Evolutionary conservation across 2,329 filamentous ascomycete genomes (phyloP).

Genomic region (Xylariales sp.): DNA sequence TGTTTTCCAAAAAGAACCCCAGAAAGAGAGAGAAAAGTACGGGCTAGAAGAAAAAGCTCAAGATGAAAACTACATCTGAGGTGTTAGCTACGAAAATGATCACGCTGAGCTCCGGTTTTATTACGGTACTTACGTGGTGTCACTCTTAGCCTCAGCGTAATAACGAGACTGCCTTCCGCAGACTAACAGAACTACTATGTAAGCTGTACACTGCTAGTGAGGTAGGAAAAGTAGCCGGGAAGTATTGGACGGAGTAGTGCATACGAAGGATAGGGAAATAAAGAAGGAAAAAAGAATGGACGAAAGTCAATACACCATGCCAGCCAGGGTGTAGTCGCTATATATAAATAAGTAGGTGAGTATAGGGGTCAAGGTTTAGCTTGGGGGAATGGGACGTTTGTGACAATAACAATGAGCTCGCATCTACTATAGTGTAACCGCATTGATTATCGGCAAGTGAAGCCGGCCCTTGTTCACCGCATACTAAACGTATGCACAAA

Average conservation of each 20-base stretch:
- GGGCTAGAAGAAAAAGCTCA: neutral
- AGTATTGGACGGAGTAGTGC: constrained; percentile 9
- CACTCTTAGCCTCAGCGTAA: neutral
- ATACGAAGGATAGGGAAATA: neutral
- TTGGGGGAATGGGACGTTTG: constrained; percentile 21
- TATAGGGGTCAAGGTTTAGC: constrained; percentile 17
- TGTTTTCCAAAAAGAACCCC: neutral
- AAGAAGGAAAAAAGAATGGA: constrained; percentile 4
- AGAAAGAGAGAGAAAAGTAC: neutral
- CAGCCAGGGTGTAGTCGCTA: constrained; percentile 22
- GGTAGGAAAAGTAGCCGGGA: neutral
- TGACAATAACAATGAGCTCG: constrained; percentile 9
- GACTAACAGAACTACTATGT: constrained; percentile 1
- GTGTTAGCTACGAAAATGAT: constrained; percentile 7
- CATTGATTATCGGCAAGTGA: constrained; percentile 34
- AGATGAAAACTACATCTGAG: neutral
- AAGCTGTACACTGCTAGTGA: constrained; percentile 5
- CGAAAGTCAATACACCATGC: neutral
- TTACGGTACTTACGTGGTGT: constrained; percentile 15
- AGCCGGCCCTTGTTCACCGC: constrained; percentile 36
- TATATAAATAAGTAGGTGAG: constrained; percentile 33
- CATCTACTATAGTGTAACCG: constrained; percentile 17
- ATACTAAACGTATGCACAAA: constrained; percentile 21
- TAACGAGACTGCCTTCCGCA: neutral
- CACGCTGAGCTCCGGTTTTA: constrained; percentile 10